Evolutionary conservation across 1,284 basidiomycete genomes (phyloP).

Genomic region (Austroboletus olivaceoglutinosus): DNA sequence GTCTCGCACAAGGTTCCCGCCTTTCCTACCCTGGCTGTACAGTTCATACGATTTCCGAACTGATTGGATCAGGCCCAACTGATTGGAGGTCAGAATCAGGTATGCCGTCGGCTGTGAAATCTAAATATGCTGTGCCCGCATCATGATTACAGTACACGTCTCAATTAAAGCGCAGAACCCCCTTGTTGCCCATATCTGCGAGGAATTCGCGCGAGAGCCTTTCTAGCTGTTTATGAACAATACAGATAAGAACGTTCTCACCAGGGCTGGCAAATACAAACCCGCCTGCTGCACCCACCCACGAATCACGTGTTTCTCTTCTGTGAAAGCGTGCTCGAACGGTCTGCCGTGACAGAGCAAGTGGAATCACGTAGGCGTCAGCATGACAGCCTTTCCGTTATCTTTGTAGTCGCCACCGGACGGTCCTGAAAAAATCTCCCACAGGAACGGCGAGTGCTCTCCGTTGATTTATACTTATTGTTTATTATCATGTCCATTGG

Average conservation of each 20-base stretch:
- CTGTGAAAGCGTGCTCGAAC: not conserved
- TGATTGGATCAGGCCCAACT: slow-evolving; percentile 19
- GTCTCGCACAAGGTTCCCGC: not conserved
- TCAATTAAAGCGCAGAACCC: not conserved
- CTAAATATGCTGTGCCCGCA: slow-evolving; percentile 1
- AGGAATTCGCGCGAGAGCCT: slow-evolving; percentile 1
- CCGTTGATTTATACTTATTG: not conserved
- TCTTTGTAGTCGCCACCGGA: slow-evolving; percentile 5
- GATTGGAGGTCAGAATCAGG: slow-evolving; percentile 11
- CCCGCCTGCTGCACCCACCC: slow-evolving; percentile 6
- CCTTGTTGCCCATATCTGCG: slow-evolving; percentile 1
- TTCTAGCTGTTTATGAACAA: not conserved
- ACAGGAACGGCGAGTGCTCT: not conserved
- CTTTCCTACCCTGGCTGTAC: slow-evolving; percentile 1
- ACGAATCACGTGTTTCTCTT: not conserved
- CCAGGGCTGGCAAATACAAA: not conserved
- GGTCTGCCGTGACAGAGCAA: not conserved
- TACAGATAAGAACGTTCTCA: slow-evolving; percentile 5
- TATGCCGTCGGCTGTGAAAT: slow-evolving; percentile 4
- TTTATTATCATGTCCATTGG: slow-evolving; percentile 5
- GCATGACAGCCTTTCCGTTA: not conserved
- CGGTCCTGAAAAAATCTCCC: not conserved
- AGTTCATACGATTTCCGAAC: not conserved
- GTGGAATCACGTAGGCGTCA: not conserved
- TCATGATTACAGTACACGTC: slow-evolving; percentile 7